Evolutionary conservation across 768 basidiomycete genomes (phyloP), one percentile per base, ranked within the genome.

Genomic region (Leccinellum luteum): DNA sequence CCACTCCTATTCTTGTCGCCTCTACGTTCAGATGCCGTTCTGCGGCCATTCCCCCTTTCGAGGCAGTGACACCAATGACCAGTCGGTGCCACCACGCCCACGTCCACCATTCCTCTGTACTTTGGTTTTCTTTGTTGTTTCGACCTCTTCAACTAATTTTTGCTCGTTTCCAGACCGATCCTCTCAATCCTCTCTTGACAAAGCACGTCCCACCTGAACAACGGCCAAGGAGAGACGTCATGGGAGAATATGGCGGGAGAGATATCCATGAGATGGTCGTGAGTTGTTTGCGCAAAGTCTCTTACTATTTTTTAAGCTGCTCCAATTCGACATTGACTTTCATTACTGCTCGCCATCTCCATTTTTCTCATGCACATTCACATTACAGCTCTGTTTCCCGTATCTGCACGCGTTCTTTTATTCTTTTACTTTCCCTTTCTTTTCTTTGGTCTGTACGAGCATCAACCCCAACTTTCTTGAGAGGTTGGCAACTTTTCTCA

Each of bases 241-340:
- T 78, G 28, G 92, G 90, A 64, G 87, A 90, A 48, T 92, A 89
- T 83, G 78, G 83, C 55, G 78, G 79, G 44, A 79, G 73, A 60
- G 90, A 93, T 68, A 83, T 90, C 59, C 86, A 91, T 73, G 84
- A 87, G 45, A 77, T 93, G 60, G 89, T 92, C 67, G 90, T 93
- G 74, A 86, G 81, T 81, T 58, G 43, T 57, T 51, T 67, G 45
- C 55, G 44, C 63, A 61, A 63, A 54, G 41, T 54, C 32, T 55
- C 28, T 13, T 52, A 34, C n/a, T 7, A 56, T 53, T 60, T 66
- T 59, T 32, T 51, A n/a, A 53, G 54, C 30, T 38, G 43, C 23
- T 15, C 48, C 28, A 44, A 38, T 56, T 43, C 49, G 30, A 13
- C 54, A 35, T 62, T 56, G 8, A 8, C 55, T 56, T 58, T 17